Percentiles rank a stretch among this genome's conserved stretches.
Evolutionary conservation across 1,284 basidiomycete genomes (phyloP).

Genomic region (Bondarzewia mesenterica): DNA sequence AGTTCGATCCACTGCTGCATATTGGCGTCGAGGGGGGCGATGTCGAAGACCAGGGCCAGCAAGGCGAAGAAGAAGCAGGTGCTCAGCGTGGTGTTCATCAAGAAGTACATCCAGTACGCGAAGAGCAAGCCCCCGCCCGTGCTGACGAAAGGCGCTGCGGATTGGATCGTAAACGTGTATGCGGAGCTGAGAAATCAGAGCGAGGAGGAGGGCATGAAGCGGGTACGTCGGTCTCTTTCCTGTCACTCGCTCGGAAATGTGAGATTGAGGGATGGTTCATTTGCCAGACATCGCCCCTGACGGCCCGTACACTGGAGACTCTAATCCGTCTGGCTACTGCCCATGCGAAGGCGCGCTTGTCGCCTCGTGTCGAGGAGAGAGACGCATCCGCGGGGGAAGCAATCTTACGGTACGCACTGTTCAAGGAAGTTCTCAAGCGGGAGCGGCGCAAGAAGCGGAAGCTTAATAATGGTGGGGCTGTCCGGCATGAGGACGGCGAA

Average conservation of each 20-base stretch:
- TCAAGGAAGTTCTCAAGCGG: conserved; percentile 91
- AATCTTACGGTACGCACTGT: conserved; percentile 95
- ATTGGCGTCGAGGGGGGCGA: conserved; percentile 51
- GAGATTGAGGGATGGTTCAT: not conserved
- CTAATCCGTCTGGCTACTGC: conserved; percentile 97
- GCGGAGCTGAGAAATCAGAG: conserved; percentile 90
- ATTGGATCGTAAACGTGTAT: conserved; percentile 92
- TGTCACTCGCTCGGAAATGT: not conserved
- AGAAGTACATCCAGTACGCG: conserved; percentile 98
- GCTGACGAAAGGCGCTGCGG: conserved; percentile 89
- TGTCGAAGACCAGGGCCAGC: conserved; percentile 45
- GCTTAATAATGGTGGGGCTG: conserved; percentile 55
- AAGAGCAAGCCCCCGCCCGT: conserved; percentile 83
- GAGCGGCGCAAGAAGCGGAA: conserved; percentile 75
- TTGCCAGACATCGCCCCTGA: conserved; percentile 86
- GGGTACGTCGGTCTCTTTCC: conserved; percentile 39
- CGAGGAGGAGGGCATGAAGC: conserved; percentile 84
- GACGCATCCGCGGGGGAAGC: conserved; percentile 92
- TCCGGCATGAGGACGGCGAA: conserved; percentile 28
- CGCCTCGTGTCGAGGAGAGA: conserved; percentile 73
- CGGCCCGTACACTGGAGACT: conserved; percentile 97
- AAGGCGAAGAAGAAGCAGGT: conserved; percentile 67
- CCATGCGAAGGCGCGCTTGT: conserved; percentile 93
- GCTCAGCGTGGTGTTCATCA: conserved; percentile 89
- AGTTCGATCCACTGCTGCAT: conserved; percentile 94